phyloP scores from a whole-genome alignment of 2,329 filamentous ascomycete genomes.

The Geosmithia flava region DNA sequence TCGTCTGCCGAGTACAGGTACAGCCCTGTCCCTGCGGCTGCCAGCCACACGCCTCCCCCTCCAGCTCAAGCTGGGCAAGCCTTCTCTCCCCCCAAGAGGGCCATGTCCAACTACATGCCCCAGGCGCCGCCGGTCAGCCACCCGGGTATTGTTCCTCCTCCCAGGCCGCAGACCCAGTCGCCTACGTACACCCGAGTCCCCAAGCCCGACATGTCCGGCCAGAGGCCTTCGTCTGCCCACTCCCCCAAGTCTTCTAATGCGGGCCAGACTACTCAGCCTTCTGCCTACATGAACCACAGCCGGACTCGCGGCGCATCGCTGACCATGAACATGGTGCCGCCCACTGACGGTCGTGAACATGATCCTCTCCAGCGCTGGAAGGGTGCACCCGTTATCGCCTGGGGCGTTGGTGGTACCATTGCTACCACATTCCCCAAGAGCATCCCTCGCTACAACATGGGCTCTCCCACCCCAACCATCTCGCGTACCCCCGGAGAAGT shows the following conservation, averaged over 20 bases:
- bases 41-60: slow-evolving; percentile 38
- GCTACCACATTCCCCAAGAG: slow-evolving; percentile 82
- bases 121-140: slow-evolving; percentile 17
- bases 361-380: slow-evolving; percentile 86
- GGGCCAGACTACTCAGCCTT: slow-evolving; percentile 11
- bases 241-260: slow-evolving; percentile 24
- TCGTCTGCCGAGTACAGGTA: slow-evolving; percentile 21
- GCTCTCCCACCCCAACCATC: slow-evolving; percentile 61
- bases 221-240: slow-evolving; percentile 41
- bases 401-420: slow-evolving; percentile 76
- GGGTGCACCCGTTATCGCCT: slow-evolving; percentile 74
- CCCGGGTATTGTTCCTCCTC: slow-evolving; percentile 39
- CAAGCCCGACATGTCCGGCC: slow-evolving; percentile 22
- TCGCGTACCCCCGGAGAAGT: slow-evolving; percentile 75
- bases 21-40: slow-evolving; percentile 19
- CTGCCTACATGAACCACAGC: slow-evolving; percentile 15
- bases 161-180: slow-evolving; percentile 50
- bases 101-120: slow-evolving; percentile 37
- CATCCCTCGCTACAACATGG: slow-evolving; percentile 73
- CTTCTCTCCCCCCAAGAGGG: slow-evolving; percentile 44
- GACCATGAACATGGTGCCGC: slow-evolving; percentile 44
- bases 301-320: slow-evolving; percentile 41
- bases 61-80: slow-evolving; percentile 23
- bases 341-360: slow-evolving; percentile 52
- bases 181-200: slow-evolving; percentile 35